Evolutionary conservation across 495 filamentous ascomycete genomes (phyloP), one percentile per base, ranked within the genome.

Genomic region (Aspergillus cristatus): DNA sequence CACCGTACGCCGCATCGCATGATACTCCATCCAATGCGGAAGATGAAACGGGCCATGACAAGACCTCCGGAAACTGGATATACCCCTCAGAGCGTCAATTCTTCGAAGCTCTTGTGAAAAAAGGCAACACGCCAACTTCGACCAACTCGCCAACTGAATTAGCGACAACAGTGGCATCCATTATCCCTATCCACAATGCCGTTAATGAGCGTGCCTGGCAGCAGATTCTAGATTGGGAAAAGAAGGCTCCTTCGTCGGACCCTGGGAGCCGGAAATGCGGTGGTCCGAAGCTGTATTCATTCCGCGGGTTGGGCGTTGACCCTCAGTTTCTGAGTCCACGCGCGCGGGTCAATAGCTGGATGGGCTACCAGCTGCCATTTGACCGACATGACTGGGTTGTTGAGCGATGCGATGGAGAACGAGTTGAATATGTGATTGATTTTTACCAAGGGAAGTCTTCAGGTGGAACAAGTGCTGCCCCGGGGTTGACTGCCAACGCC

Each of bases 301-400:
- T 96, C 64, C 75, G 77, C 7, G 88, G 89, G 1, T 47, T 73
- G 13, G 68, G 69, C 8, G 62, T 65, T 8, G 69, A 82, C 32
- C 78, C 79, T 34, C 68, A 71, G 34, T 76, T 70, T 33, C 60
- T 96, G 63, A 90, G 81, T 18, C 91, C 90, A 13, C 78, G 78
- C 43, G 91, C 91, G 15, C 70, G 90, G 33, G 49, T 87, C 34
- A 88, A 93, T 52, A 82, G 76, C 6, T 61, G 84, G 36, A 60
- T 95, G 42, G 91, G 91, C 14, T 96, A 96, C 62, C 78, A 86
- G 54, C 66, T 75, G 25, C 91, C 91, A 29, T 98, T 98, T 57
- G 91, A 98, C 63, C 72, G 91, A 34, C 91, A 98, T 53, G 91
- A 98, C 61, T 97, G 91, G 91, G 82, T 94, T 12, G 81, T 98